phyloP scores from a whole-genome alignment of 768 basidiomycete genomes.

The Podaxis sp. region DNA sequence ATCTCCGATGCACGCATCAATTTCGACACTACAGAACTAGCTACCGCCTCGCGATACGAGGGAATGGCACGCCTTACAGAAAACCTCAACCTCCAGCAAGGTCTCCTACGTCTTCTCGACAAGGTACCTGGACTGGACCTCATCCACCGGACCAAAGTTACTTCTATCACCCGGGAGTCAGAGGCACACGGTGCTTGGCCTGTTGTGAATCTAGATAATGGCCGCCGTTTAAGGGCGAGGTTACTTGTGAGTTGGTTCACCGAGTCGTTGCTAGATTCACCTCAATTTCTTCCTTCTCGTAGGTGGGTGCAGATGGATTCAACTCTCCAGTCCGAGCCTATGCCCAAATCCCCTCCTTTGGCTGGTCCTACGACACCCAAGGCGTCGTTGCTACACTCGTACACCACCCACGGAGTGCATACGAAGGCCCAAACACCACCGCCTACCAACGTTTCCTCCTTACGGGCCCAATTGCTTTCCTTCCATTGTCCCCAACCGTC shows the following conservation, averaged over 20 bases:
- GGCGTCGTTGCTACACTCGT: slow-evolving; percentile 88
- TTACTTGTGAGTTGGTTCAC: slow-evolving; percentile 57
- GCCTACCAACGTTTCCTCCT: slow-evolving; percentile 95
- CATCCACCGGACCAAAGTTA: slow-evolving; percentile 73
- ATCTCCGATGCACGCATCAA: slow-evolving; percentile 76
- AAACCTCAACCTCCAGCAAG: slow-evolving; percentile 91
- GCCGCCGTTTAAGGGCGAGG: slow-evolving; percentile 63
- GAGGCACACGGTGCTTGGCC: slow-evolving; percentile 73
- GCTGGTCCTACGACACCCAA: slow-evolving; percentile 89
- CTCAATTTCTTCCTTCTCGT: background rate
- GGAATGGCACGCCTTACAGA: slow-evolving; percentile 87
- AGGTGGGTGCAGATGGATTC: slow-evolving; percentile 95
- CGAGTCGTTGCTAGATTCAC: background rate
- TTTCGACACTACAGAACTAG: slow-evolving; percentile 60
- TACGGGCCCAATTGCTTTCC: slow-evolving; percentile 93
- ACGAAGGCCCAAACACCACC: slow-evolving; percentile 67
- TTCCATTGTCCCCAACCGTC: slow-evolving; percentile 75
- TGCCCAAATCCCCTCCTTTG: slow-evolving; percentile 82
- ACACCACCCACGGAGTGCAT: slow-evolving; percentile 65
- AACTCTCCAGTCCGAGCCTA: slow-evolving; percentile 92
- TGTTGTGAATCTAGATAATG: slow-evolving; percentile 70
- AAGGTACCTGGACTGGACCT: slow-evolving; percentile 55
- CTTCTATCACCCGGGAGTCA: slow-evolving; percentile 58
- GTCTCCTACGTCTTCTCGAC: slow-evolving; percentile 66
- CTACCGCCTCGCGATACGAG: slow-evolving; percentile 24